A percentile compares a stretch with the other conserved stretches of the same genome.
Evolutionary conservation across 768 basidiomycete species (phyloP).

Genomic region (Leucosporidium scottii): DNA sequence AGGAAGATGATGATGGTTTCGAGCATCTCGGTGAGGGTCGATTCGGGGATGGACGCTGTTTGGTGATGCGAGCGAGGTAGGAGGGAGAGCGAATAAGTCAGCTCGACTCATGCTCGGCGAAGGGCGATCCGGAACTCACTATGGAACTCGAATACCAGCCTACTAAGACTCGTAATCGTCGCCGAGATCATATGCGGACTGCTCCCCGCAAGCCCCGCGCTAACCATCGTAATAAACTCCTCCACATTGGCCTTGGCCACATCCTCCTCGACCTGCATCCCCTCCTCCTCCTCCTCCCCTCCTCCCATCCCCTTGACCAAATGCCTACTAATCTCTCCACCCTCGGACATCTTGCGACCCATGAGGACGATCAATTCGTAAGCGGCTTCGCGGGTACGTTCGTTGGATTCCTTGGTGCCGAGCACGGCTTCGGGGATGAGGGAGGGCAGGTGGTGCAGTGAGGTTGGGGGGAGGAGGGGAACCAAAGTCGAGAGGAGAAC

Average conservation of each 20-base stretch:
- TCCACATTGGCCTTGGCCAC: constrained; percentile 47
- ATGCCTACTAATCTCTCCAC: constrained; percentile 70
- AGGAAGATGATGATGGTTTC: constrained; percentile 83
- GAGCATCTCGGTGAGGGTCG: constrained; percentile 68
- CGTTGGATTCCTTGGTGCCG: constrained; percentile 93
- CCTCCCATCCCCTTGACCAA: constrained; percentile 65
- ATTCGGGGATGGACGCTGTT: constrained; percentile 42
- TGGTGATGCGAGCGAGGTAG: constrained; percentile 44
- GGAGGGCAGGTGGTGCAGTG: constrained; percentile 75
- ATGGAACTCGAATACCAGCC: constrained; percentile 93
- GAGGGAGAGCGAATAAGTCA: background rate
- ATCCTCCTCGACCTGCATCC: constrained; percentile 47
- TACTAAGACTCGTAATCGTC: constrained; percentile 84
- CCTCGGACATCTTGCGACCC: constrained; percentile 83
- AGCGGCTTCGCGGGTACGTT: constrained; percentile 77
- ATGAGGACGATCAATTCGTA: constrained; percentile 85
- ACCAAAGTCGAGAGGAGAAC: constrained; percentile 65
- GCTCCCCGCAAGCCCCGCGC: constrained; percentile 84
- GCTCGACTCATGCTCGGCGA: background rate
- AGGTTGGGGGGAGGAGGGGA: constrained; percentile 57
- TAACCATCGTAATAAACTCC: constrained; percentile 95
- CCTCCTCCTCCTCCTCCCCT: constrained; percentile 49
- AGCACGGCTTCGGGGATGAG: constrained; percentile 89
- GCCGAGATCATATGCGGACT: constrained; percentile 98
- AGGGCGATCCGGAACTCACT: constrained; percentile 48